These are phyloP conservation scores for Rhizophlyctis rosea DNA, from an alignment of 192 early-diverging fungal species.

Conservation along the genomic window DNA sequence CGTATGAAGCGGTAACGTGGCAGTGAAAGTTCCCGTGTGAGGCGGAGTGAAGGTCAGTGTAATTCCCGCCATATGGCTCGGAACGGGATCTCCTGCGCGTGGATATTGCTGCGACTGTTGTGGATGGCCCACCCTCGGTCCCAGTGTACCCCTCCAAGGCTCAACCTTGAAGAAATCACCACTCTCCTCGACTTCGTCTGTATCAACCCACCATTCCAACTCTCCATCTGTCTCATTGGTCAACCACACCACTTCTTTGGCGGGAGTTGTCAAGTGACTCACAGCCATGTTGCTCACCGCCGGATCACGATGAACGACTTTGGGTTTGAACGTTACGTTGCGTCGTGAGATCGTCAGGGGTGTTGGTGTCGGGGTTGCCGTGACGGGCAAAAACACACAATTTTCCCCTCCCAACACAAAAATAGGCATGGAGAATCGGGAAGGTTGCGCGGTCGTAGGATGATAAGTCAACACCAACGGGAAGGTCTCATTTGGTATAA, in stretches of 20 bases:
- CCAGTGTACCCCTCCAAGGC: slow-evolving; percentile 34
- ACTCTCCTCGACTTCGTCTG: slow-evolving; percentile 32
- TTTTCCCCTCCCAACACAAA: slow-evolving; percentile 23
- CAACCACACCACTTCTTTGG: slow-evolving; percentile 39
- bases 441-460: slow-evolving; percentile 13
- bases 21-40: slow-evolving; percentile 28
- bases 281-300: slow-evolving; percentile 21
- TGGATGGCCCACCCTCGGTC: slow-evolving; percentile 11
- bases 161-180: slow-evolving; percentile 45
- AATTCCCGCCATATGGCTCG: too few species aligned
- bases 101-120: slow-evolving; percentile 26
- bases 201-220: slow-evolving; percentile 47
- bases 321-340: slow-evolving; percentile 43
- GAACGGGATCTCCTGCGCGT: too few species aligned
- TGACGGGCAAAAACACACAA: too few species aligned
- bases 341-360: slow-evolving; percentile 34
- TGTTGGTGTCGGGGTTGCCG: too few species aligned
- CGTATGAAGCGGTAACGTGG: slow-evolving; percentile 34
- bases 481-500: slow-evolving; percentile 29
- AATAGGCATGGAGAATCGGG: slow-evolving; percentile 28
- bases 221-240: slow-evolving; percentile 26
- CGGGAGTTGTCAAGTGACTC: slow-evolving; percentile 26
- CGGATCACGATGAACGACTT: slow-evolving; percentile 38
- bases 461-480: slow-evolving; percentile 19
- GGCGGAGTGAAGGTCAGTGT: slow-evolving; percentile 41